Evolutionary conservation across 495 filamentous ascomycete genomes (phyloP).

Genomic region (Pyrenopolyporus hunteri): DNA sequence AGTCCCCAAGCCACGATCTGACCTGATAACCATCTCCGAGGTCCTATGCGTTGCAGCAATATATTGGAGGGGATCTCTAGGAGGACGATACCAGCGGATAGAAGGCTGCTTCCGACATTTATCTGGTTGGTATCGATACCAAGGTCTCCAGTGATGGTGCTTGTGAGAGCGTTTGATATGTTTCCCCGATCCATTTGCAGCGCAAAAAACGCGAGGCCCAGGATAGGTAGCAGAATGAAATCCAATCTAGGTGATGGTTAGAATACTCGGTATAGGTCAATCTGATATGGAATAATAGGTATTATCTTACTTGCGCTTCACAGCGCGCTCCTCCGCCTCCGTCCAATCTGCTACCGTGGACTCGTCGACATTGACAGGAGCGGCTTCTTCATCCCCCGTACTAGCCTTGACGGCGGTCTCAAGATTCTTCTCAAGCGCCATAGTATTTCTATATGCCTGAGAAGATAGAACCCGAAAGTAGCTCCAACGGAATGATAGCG

Average conservation of each 20-base stretch:
- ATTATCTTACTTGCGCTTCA: conserved; percentile 47
- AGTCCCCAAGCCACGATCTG: conserved; percentile 66
- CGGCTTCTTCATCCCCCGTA: conserved; percentile 36
- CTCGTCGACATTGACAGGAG: conserved; percentile 33
- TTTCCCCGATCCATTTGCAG: conserved; percentile 62
- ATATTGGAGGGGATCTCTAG: conserved; percentile 65
- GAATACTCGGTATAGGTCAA: not conserved
- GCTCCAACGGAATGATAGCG: not conserved
- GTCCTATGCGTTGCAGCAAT: conserved; percentile 61
- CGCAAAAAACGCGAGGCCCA: conserved; percentile 64
- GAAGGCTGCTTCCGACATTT: conserved; percentile 62
- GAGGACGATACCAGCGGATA: conserved; percentile 62
- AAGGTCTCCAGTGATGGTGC: conserved; percentile 58
- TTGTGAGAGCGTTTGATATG: conserved; percentile 57
- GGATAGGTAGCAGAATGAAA: conserved; percentile 57
- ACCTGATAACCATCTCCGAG: conserved; percentile 57
- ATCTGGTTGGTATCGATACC: conserved; percentile 63
- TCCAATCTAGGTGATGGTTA: conserved; percentile 49
- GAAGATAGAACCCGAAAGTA: no score
- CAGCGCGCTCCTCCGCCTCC: conserved; percentile 43
- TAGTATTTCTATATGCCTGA: no score
- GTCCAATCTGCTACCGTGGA: conserved; percentile 41
- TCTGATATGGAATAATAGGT: not conserved
- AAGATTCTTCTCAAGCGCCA: conserved; percentile 3
- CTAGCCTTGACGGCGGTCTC: not conserved